These are phyloP conservation scores for Penicillium hordei DNA, from an alignment of 2,329 filamentous ascomycete species.

Conservation along the genomic window DNA sequence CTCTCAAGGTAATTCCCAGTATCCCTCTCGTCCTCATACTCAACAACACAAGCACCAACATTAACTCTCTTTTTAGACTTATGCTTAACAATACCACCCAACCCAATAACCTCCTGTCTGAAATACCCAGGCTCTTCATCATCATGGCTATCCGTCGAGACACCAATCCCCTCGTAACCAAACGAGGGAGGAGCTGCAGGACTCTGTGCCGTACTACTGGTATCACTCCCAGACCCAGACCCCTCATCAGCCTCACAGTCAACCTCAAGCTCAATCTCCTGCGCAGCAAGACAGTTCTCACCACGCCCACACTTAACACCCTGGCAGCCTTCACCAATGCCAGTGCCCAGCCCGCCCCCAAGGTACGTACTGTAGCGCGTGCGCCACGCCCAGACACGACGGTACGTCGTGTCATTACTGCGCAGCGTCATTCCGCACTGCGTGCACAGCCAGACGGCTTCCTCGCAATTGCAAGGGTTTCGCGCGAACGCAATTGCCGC, in stretches of 20 bases:
- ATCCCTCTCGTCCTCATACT: constrained; percentile 76
- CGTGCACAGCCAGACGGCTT: constrained; percentile 76
- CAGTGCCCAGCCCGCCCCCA: constrained; percentile 76
- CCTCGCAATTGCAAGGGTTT: constrained; percentile 59
- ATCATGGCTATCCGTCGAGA: constrained; percentile 28
- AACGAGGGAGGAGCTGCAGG: constrained; percentile 24
- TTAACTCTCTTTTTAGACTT: constrained; percentile 80
- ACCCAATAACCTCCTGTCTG: constrained; percentile 85
- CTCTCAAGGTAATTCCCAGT: constrained; percentile 65
- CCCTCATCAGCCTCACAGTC: constrained; percentile 80
- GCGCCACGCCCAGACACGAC: constrained; percentile 82
- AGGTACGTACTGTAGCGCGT: constrained; percentile 76
- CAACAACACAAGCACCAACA: constrained; percentile 80
- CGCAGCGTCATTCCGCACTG: constrained; percentile 73
- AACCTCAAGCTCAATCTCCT: constrained; percentile 77
- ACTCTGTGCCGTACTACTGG: constrained; percentile 20
- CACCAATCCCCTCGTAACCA: constrained; percentile 17
- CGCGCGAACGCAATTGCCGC: constrained; percentile 50
- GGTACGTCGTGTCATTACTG: constrained; percentile 58
- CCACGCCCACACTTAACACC: constrained; percentile 86
- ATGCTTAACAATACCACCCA: constrained; percentile 83
- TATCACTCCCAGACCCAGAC: constrained; percentile 19
- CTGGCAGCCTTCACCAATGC: constrained; percentile 83
- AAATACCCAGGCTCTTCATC: constrained; percentile 67
- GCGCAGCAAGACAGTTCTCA: constrained; percentile 70